Base-by-base conservation (phyloP, 140 eudicot species). In the Cichorium intybus region DNA sequence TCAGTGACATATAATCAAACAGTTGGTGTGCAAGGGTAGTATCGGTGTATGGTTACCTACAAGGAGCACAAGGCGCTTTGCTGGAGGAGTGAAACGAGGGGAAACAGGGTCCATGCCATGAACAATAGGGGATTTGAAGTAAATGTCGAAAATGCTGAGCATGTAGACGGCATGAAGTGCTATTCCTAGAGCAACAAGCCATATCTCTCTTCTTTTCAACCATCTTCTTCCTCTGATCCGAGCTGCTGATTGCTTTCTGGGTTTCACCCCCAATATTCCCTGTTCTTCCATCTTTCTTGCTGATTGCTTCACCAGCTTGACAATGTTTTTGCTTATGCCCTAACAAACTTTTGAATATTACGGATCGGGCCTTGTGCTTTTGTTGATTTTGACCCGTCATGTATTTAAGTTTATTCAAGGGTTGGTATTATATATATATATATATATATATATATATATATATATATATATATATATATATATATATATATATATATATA, bases 131-230 rank as follows among this genome's bases (percentile, higher is more conserved):
- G 93, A 74, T 75, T 94, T 94, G 91, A 94, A 94, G 76, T 89
- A 94, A 52, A 94, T 94, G 61, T 94, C 99, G 82, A 94, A 94
- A 56, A 94, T 94, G 77, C 99, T 89, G 79, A 89, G 89, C 99
- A 94, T 89, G 78, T 94, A 94, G 11, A 89, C 88, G 24, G 99
- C 97, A 81, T 94, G 99, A 16, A 94, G 94, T 26, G 86, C 41
- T 3, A 94, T 81, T 3, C 99, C 99, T 33, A 94, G 81, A 7
- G 81, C 66, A 28, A 94, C 96, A 43, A 94, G 81, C 97, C 97
- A 94, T 70, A 66, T 84, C 41, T 88, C 97, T 75, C 84, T 85
- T 26, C 82, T 62, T 59, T 73, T 84, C 39, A 86, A 45, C 86
- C 89, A 88, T 53, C 45, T 75, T 27, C 80, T 70, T 68, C 82